phyloP scores from a whole-genome alignment of 2,329 filamentous ascomycete genomes.

The Byssothecium circinans region DNA sequence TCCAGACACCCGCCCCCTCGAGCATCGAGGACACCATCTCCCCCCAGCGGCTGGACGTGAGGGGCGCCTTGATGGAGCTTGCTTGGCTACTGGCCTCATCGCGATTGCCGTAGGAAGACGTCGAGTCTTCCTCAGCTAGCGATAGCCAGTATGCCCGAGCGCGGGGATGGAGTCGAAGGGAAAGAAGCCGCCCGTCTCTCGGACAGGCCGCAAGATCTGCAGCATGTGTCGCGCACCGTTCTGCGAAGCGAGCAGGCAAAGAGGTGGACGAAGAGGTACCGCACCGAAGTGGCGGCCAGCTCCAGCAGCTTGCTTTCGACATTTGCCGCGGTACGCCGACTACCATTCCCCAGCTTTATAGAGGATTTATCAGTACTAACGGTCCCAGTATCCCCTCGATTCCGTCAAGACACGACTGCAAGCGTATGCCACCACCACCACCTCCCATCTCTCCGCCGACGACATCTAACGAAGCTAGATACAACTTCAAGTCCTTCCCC shows the following conservation, averaged over 20 bases:
- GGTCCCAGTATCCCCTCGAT: slow-evolving; percentile 71
- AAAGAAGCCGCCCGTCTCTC: slow-evolving; percentile 25
- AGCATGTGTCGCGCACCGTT: slow-evolving; percentile 36
- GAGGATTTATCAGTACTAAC: slow-evolving; percentile 17
- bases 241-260: slow-evolving; percentile 49
- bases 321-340: slow-evolving; percentile 61
- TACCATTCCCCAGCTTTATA: neutral
- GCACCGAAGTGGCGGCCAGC: slow-evolving; percentile 78
- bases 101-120: slow-evolving; percentile 64
- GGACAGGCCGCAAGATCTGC: slow-evolving; percentile 45
- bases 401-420: slow-evolving; percentile 91
- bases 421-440: slow-evolving; percentile 49
- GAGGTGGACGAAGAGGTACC: slow-evolving; percentile 71
- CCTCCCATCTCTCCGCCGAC: slow-evolving; percentile 1
- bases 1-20: too few relatives aligned
- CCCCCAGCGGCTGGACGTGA: slow-evolving; percentile 23
- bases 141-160: slow-evolving; percentile 50
- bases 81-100: slow-evolving; percentile 56
- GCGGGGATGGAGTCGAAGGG: slow-evolving; percentile 25
- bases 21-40: slow-evolving; percentile 12
- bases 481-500: slow-evolving; percentile 72
- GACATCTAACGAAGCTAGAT: slow-evolving; percentile 44
- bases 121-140: slow-evolving; percentile 54
- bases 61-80: slow-evolving; percentile 56
- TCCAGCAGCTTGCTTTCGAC: slow-evolving; percentile 77